Evolutionary conservation across 139 green algal genomes (phyloP).

Genomic region (Limnomonas spitsbergensis): DNA sequence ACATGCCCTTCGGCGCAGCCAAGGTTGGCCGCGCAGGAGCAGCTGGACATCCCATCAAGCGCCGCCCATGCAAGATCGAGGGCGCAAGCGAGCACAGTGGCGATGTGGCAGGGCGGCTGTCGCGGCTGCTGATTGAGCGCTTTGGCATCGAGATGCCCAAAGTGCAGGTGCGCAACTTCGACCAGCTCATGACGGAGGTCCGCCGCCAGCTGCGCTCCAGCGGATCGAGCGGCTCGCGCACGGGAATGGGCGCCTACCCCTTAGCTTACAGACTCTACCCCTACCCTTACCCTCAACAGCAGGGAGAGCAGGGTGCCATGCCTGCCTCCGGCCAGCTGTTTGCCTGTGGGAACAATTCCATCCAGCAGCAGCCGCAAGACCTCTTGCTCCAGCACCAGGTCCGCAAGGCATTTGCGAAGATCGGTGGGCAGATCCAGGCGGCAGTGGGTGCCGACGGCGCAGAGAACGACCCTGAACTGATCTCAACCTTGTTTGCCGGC

Average conservation of each 20-base stretch:
- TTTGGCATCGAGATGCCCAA: constrained; percentile 7
- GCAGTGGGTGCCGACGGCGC: background rate
- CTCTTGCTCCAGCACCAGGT: background rate
- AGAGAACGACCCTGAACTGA: background rate
- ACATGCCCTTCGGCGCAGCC: no score
- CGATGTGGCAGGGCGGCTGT: background rate
- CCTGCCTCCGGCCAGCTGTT: background rate
- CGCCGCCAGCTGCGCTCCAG: background rate
- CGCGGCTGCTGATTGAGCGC: background rate
- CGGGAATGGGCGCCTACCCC: no score
- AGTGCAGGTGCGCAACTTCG: background rate
- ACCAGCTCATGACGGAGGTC: background rate
- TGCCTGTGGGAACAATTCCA: background rate
- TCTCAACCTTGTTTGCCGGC: background rate
- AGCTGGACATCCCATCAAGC: no score
- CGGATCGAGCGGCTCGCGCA: background rate
- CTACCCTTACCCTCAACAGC: background rate
- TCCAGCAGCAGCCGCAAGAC: background rate
- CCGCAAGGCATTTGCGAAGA: background rate
- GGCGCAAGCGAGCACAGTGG: no score
- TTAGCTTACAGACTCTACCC: background rate
- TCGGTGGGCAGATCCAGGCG: background rate
- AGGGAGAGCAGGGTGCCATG: background rate
- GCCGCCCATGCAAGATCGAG: no score
- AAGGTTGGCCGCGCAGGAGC: no score